Evolutionary conservation across 345 rosid genomes (phyloP).

Genomic region (Eucalyptus erythrocorys): DNA sequence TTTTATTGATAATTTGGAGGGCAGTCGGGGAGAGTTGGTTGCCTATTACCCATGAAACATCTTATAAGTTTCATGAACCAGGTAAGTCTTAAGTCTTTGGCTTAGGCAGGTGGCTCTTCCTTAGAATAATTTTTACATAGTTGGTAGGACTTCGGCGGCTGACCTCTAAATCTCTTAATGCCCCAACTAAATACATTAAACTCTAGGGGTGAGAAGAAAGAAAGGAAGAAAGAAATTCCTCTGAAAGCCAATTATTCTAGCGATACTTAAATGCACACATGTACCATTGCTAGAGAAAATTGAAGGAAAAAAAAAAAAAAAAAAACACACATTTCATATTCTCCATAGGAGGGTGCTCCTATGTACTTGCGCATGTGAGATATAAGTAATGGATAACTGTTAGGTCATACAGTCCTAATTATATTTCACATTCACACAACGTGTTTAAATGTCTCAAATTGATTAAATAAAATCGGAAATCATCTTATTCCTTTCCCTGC

Average conservation of each 20-base stretch:
- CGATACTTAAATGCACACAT: neutral
- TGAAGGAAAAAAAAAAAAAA: neutral
- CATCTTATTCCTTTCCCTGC: neutral
- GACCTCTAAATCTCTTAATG: neutral
- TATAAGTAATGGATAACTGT: neutral
- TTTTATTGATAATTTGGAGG: neutral
- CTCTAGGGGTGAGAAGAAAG: neutral
- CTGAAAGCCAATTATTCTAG: neutral
- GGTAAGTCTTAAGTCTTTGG: neutral
- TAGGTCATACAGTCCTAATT: neutral
- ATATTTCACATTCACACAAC: neutral
- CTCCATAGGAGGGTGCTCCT: neutral
- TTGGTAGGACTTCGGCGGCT: neutral
- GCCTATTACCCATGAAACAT: neutral
- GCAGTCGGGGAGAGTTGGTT: neutral
- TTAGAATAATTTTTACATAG: neutral
- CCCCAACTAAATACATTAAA: no score
- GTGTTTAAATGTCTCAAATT: neutral
- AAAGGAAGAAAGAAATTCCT: neutral
- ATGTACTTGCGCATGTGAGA: neutral
- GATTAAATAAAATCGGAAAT: neutral
- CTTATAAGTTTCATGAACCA: neutral
- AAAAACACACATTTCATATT: neutral
- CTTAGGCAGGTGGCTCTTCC: neutral
- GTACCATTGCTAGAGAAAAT: neutral